phyloP scores from a whole-genome alignment of 441 rosid species.

The Erodium chrysanthum region DNA sequence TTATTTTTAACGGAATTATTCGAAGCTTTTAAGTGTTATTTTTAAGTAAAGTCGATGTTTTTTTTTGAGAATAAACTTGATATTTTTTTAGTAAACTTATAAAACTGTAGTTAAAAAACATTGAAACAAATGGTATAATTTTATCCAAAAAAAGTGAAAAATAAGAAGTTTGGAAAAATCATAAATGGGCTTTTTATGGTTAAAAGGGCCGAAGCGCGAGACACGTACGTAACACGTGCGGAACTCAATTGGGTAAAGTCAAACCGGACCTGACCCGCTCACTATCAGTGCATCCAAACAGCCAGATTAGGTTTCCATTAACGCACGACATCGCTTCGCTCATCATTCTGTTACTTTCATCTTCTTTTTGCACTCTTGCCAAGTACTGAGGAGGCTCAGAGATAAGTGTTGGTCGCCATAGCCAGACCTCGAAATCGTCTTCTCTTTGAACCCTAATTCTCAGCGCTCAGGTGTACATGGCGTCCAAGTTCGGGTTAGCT shows the following conservation, averaged over 20 bases:
- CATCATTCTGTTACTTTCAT: neutral
- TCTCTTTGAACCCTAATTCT: slow-evolving; percentile 7
- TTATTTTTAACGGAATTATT: too few relatives aligned
- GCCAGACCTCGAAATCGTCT: neutral
- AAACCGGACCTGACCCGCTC: neutral
- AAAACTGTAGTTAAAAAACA: too few relatives aligned
- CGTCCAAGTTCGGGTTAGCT: slow-evolving; percentile 83
- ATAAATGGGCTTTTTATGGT: neutral
- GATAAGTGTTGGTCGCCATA: neutral
- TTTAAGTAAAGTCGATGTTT: too few relatives aligned
- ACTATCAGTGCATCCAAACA: slow-evolving; percentile 26
- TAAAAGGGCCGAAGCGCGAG: neutral
- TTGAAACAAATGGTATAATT: too few relatives aligned
- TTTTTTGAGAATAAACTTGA: too few relatives aligned
- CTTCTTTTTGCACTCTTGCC: neutral
- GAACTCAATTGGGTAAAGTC: neutral
- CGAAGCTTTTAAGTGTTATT: too few relatives aligned
- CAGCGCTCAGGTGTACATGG: slow-evolving; percentile 33
- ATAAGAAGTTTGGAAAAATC: too few relatives aligned
- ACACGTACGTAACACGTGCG: neutral
- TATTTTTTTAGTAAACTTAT: too few relatives aligned
- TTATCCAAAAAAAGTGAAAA: too few relatives aligned
- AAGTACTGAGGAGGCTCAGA: neutral
- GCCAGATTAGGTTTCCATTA: slow-evolving; percentile 31
- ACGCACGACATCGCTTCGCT: neutral